phyloP scores from a whole-genome alignment of 2,329 filamentous ascomycete species.

The Beauveria pseudobassiana region DNA sequence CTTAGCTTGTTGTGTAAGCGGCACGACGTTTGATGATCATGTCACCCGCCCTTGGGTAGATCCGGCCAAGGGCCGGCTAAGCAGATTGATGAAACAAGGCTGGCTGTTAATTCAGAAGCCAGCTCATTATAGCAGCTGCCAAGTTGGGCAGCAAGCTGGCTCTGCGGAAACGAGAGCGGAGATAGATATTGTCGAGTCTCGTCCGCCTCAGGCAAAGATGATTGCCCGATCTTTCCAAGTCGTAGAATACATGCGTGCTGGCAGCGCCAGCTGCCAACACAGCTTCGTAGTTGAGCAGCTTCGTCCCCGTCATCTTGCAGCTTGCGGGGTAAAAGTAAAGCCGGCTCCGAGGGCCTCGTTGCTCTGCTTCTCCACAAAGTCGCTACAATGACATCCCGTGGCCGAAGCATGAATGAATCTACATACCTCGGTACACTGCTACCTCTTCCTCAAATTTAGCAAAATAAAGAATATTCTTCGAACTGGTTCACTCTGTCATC shows the following conservation, averaged over 20 bases:
- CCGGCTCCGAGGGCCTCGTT: slow-evolving; percentile 1
- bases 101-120: too few relatives aligned
- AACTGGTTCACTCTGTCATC: too few relatives aligned
- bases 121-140: neutral
- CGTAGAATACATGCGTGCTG: too few relatives aligned
- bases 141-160: neutral
- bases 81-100: too few relatives aligned
- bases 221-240: too few relatives aligned
- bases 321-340: slow-evolving; percentile 9
- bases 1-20: too few relatives aligned
- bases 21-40: too few relatives aligned
- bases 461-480: neutral
- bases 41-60: neutral
- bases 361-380: neutral
- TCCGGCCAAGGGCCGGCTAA: neutral
- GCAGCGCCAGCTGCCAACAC: too few relatives aligned
- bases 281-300: neutral
- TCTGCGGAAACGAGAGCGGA: neutral
- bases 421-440: too few relatives aligned
- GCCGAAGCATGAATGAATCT: too few relatives aligned
- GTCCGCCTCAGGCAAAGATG: neutral
- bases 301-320: neutral
- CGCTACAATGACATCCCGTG: neutral
- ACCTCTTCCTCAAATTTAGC: neutral
- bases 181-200: neutral